Evolutionary conservation across 2,329 filamentous ascomycete genomes (phyloP), one percentile per base, ranked within the genome.

Genomic region (Orbilia blumenaviensis): DNA sequence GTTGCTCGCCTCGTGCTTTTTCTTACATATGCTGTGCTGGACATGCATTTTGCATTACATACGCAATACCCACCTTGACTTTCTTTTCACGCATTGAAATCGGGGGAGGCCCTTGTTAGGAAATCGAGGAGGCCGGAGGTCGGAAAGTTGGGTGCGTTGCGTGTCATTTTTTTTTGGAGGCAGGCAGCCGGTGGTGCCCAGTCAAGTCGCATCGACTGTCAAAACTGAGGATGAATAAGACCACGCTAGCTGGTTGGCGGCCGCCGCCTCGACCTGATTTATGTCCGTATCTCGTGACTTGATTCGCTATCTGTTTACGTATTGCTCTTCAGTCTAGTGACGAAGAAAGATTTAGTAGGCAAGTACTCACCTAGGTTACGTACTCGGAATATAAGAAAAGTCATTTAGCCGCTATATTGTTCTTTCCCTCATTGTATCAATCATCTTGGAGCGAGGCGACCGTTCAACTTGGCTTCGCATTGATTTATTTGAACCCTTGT

Each of bases 181-280:
- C n/a, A 12, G 12, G n/a, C n/a, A 2, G 2, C 29, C 7, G 16
- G n/a, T 23, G 10, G 41, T 23, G 32, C 8, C 12, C 16, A 16
- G 36, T 8, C 27, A 6, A 34, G 23, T 34, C 48, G 48, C 48
- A 52, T 54, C 48, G 48, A 54, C 14, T 54, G 48, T 21, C 18
- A 18, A 14, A 27, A 54, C 18, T 34, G 48, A 27, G 14, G 14
- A 7, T n/a, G 25, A 7, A n/a, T 34, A 21, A 32, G 48, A 54
- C 48, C 48, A 54, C 48, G 48, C 48, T 54, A 54, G 48, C 48
- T n/a, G 48, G 48, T 54, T 54, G 48, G 48, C 46, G 23, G 46
- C n/a, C 36, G 10, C 29, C 29, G 5, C 10, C 29, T 5, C 10
- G 29, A 34, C 10, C 5, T 5, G 29, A 34, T 7, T 21, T n/a